These are phyloP conservation scores for Backusella westeae DNA, from an alignment of 192 early-diverging fungal genomes.

Conservation along the genomic window DNA sequence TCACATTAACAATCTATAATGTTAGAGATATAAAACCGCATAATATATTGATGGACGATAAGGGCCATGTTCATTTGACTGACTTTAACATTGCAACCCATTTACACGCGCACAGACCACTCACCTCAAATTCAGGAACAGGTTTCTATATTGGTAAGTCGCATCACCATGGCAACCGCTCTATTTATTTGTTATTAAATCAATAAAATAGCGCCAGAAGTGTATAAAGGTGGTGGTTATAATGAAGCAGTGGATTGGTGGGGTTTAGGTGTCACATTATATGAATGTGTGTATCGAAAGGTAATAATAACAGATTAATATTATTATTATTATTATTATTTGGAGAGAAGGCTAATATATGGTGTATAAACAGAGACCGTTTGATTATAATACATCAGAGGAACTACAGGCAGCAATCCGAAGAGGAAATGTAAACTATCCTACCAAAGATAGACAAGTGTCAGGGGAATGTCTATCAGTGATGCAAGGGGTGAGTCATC, in stretches of 20 bases:
- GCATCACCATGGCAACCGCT: constrained; percentile 45
- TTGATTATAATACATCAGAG: constrained; percentile 60
- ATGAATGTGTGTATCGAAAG: constrained; percentile 82
- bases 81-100: constrained; percentile 97
- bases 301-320: constrained; percentile 24
- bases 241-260: constrained; percentile 92
- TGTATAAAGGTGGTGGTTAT: constrained; percentile 74
- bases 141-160: constrained; percentile 88
- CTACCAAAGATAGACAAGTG: constrained; percentile 45
- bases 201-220: constrained; percentile 58
- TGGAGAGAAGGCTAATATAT: no score
- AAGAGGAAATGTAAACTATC: constrained; percentile 63
- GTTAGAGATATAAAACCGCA: constrained; percentile 91
- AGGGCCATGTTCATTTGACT: constrained; percentile 88
- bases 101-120: constrained; percentile 51
- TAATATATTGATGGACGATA: constrained; percentile 75
- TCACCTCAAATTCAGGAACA: constrained; percentile 87
- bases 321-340: no score
- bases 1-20: background rate
- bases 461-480: constrained; percentile 65
- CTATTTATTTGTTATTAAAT: background rate
- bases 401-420: constrained; percentile 65
- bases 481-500: constrained; percentile 62
- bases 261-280: constrained; percentile 90
- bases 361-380: constrained; percentile 49